Evolutionary conservation across 2,329 filamentous ascomycete species (phyloP).

Genomic region (Clonostachys rosea): DNA sequence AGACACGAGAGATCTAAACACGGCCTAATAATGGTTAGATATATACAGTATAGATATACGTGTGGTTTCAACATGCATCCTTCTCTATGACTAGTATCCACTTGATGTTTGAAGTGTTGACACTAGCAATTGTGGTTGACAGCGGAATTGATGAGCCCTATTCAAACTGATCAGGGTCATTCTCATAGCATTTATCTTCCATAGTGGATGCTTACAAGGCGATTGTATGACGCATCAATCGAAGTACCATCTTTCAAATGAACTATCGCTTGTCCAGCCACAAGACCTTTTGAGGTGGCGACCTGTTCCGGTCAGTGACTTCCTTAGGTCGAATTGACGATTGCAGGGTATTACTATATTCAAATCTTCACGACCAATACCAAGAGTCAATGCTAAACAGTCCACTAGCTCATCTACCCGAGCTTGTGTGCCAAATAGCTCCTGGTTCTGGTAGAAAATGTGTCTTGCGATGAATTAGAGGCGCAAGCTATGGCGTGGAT

Average conservation of each 20-base stretch:
- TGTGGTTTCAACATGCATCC: slow-evolving; percentile 44
- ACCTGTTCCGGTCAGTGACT: slow-evolving; percentile 38
- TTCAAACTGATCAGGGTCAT: too few species aligned
- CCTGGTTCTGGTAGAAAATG: slow-evolving; percentile 73
- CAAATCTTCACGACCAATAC: slow-evolving; percentile 56
- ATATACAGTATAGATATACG: too few species aligned
- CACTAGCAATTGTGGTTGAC: slow-evolving; percentile 35
- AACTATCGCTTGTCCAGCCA: slow-evolving; percentile 54
- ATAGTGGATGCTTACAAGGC: slow-evolving; percentile 12
- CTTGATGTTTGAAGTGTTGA: slow-evolving; percentile 42
- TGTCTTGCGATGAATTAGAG: slow-evolving; percentile 43
- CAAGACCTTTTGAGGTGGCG: slow-evolving; percentile 68
- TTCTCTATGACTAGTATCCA: slow-evolving; percentile 79
- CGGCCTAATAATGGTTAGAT: slow-evolving; percentile 48
- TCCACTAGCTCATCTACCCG: slow-evolving; percentile 71
- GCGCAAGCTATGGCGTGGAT: neutral
- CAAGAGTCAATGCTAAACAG: slow-evolving; percentile 67
- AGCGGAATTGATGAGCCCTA: slow-evolving; percentile 60
- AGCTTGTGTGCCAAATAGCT: slow-evolving; percentile 64
- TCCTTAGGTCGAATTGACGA: too few species aligned
- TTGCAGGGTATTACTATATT: slow-evolving; percentile 56
- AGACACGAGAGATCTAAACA: slow-evolving; percentile 62
- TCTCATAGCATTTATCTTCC: too few species aligned
- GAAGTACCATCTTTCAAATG: slow-evolving; percentile 35
- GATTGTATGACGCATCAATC: slow-evolving; percentile 20